These are phyloP conservation scores for Wickerhamomyces alni DNA, from an alignment of 805 yeast genomes.

Conservation along the genomic window DNA sequence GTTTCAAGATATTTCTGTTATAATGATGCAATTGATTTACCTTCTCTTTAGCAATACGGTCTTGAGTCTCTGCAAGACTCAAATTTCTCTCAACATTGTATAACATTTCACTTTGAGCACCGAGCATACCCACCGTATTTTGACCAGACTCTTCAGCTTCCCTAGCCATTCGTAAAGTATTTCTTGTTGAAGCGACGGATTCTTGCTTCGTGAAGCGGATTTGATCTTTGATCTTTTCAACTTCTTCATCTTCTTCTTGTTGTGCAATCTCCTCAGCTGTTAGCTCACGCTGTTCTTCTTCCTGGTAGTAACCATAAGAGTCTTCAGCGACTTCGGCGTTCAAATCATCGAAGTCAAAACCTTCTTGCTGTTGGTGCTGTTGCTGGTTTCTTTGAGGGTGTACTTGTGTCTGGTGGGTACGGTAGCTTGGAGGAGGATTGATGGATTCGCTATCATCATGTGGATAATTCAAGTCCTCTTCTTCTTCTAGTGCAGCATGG, in stretches of 20 bases:
- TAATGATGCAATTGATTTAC: slow-evolving; percentile 73
- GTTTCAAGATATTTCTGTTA: slow-evolving; percentile 76
- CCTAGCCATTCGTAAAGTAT: slow-evolving; percentile 65
- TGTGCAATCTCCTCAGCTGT: slow-evolving; percentile 28
- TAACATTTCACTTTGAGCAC: slow-evolving; percentile 86
- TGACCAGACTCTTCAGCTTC: slow-evolving; percentile 70
- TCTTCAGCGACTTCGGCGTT: slow-evolving; percentile 5
- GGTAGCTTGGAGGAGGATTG: slow-evolving; percentile 1
- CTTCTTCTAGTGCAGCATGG: not conserved
- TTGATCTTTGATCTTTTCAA: slow-evolving; percentile 79
- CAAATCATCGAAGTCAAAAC: slow-evolving; percentile 11
- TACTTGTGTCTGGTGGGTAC: not conserved
- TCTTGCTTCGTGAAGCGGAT: slow-evolving; percentile 81
- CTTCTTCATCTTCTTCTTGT: slow-evolving; percentile 76
- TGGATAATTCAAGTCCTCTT: slow-evolving; percentile 15
- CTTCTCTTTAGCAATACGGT: slow-evolving; percentile 74
- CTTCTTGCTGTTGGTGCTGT: slow-evolving; percentile 10
- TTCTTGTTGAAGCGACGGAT: slow-evolving; percentile 78
- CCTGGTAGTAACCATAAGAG: slow-evolving; percentile 18
- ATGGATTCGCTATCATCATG: slow-evolving; percentile 4
- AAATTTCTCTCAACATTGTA: slow-evolving; percentile 75
- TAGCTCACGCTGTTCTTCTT: slow-evolving; percentile 18
- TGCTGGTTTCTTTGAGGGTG: no score
- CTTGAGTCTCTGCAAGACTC: slow-evolving; percentile 74
- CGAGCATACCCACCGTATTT: slow-evolving; percentile 86